Base-by-base conservation (phyloP, 2,329 filamentous ascomycete genomes). In the Calonectria pseudoturangicola region DNA sequence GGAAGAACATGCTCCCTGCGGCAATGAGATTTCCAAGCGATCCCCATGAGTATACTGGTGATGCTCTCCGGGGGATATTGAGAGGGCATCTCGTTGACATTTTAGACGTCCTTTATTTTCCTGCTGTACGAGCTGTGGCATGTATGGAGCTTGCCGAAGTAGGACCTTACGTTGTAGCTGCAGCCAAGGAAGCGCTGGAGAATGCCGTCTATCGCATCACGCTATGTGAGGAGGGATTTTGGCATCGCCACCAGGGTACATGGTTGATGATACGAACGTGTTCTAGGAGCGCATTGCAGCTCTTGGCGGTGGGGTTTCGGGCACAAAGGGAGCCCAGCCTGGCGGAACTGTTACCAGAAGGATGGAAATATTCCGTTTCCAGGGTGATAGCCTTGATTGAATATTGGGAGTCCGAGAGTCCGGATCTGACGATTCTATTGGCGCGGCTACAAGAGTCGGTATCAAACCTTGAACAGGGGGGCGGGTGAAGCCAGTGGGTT, bases 201-300 rank as follows among this genome's bases (percentile, higher is more conserved):
- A 73, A 69, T 13, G 76, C 73, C 9, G 69, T 73, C 4, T 63
- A 73, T n/a, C 66, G 77, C 1, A 68, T 77, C 16, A 43, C 66
- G 2, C 51, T 74, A 2, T 72, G 67, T 66, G 66, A 74, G 39
- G 72, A 74, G n/a, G 77, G 75, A 0, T 75, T 76, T 41, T 76
- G 60, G 25, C 72, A 77, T 39, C 74, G 76, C 7, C 77, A 79
- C 51, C 77, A 79, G 16, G 77, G 77, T 0, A 75, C 73, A 2
- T 79, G 77, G 77, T 39, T 79, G n/a, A 77, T 76, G 74, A 70
- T 79, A 10, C 70, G 75, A 28, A 74, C 70, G 13, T 75, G 72
- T n/a, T 74, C 74, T 1, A 71, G 76, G n/a, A 77, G 76, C 51
- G 62, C 72, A 16, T 67, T 79, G 56, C 73, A 73, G 43, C 68